Base-by-base conservation (phyloP, 2,329 filamentous ascomycete species). In the Fonsecaea pugnacius region DNA sequence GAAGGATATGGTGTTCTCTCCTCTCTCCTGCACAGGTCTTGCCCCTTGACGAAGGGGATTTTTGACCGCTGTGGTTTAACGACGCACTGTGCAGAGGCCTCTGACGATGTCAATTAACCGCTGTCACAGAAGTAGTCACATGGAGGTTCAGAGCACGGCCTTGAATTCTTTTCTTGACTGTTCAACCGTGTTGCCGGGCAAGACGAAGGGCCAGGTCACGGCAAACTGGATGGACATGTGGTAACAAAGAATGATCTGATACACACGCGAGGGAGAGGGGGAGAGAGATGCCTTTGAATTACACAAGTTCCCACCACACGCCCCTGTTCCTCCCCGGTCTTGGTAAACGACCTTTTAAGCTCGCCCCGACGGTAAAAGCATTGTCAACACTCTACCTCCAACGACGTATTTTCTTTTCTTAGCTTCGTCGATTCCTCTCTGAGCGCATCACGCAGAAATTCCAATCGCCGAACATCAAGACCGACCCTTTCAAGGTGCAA, bases 1-100 rank as follows among this genome's bases (percentile, higher is more conserved):
- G 24, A 54, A 58, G 51, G 81, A 83, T 70, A 78, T 83, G 79
- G 80, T 83, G n/a, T 83, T 75, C 67, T 73, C 63, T 0, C 72
- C 81, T 2, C n/a, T n/a, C n/a, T n/a, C n/a, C n/a, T n/a, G 74
- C 71, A 2, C 70, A 79, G 70, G 75, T 83, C 10, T 71, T 83
- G 14, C n/a, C n/a, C n/a, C n/a, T n/a, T n/a, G n/a, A n/a, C n/a
- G n/a, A n/a, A n/a, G n/a, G n/a, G n/a, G n/a, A n/a, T n/a, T n/a
- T n/a, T n/a, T n/a, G n/a, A n/a, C n/a, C n/a, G n/a, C n/a, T n/a
- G n/a, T n/a, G n/a, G n/a, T n/a, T n/a, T n/a, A n/a, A n/a, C n/a
- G n/a, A n/a, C n/a, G n/a, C n/a, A n/a, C n/a, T n/a, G n/a, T n/a
- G n/a, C n/a, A n/a, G n/a, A n/a, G n/a, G n/a, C n/a, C n/a, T n/a